phyloP scores from a whole-genome alignment of 2,329 filamentous ascomycete species.

The Bipolaris bicolor region DNA sequence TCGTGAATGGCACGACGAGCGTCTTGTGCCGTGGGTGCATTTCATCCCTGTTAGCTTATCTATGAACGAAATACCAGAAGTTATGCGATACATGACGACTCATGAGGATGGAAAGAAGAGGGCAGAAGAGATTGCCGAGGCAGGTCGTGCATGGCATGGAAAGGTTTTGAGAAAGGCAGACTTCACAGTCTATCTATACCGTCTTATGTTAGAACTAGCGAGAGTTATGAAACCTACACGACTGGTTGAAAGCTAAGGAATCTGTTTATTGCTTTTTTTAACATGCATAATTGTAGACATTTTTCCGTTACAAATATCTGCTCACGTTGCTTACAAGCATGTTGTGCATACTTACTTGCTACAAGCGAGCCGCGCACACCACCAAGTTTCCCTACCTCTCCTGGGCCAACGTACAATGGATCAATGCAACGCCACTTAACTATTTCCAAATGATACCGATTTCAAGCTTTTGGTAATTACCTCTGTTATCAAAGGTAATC shows the following conservation, averaged over 20 bases:
- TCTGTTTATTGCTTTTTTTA: no score
- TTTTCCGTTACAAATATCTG: no score
- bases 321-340: no score
- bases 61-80: conserved; percentile 31
- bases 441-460: no score
- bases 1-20: conserved; percentile 47
- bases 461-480: no score
- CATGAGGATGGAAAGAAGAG: conserved; percentile 18
- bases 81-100: conserved; percentile 19
- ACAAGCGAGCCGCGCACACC: no score
- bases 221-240: conserved; percentile 14
- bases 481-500: no score
- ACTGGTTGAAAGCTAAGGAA: background rate
- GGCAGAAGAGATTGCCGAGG: conserved; percentile 28
- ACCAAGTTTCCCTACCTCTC: no score
- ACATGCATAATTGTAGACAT: no score
- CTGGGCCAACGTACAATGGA: no score
- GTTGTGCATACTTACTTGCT: no score
- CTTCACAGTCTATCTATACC: conserved; percentile 27
- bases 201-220: conserved; percentile 29
- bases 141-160: conserved; percentile 26
- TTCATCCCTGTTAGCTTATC: conserved; percentile 39
- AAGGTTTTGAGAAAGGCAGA: conserved; percentile 14
- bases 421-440: no score
- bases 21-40: conserved; percentile 46